Evolutionary conservation across 805 yeast species (phyloP).

Genomic region (Yueomyces sp.): DNA sequence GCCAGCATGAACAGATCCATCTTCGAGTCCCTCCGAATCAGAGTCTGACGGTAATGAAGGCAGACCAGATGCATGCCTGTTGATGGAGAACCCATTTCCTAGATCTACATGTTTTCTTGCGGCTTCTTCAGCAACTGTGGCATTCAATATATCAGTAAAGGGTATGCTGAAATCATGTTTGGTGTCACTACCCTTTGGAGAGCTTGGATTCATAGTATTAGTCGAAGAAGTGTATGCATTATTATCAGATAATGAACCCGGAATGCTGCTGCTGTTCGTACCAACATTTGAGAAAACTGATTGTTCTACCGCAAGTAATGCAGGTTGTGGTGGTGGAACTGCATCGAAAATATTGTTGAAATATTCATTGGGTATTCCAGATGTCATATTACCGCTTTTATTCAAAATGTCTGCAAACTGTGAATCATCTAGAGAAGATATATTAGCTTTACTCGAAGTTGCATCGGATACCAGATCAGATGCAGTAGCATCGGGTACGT

Average conservation of each 20-base stretch:
- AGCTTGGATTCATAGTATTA: no score
- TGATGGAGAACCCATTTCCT: conserved; percentile 25
- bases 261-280: neutral
- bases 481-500: neutral
- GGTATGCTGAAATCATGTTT: neutral
- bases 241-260: neutral
- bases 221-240: neutral
- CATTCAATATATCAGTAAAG: no score
- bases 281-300: neutral
- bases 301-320: neutral
- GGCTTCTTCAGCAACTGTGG: neutral
- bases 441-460: neutral
- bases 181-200: neutral
- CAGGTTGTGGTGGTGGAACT: neutral
- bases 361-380: neutral
- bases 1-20: conserved; percentile 6
- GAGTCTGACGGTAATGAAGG: conserved; percentile 27
- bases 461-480: neutral
- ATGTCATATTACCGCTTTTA: neutral
- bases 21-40: conserved; percentile 13
- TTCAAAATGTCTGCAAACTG: neutral
- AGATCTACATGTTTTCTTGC: conserved; percentile 16
- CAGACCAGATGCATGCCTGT: conserved; percentile 24
- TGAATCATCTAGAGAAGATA: neutral
- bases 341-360: neutral